Base-by-base conservation (phyloP, 2,329 filamentous ascomycete species). In the Fusarium abutilonis region DNA sequence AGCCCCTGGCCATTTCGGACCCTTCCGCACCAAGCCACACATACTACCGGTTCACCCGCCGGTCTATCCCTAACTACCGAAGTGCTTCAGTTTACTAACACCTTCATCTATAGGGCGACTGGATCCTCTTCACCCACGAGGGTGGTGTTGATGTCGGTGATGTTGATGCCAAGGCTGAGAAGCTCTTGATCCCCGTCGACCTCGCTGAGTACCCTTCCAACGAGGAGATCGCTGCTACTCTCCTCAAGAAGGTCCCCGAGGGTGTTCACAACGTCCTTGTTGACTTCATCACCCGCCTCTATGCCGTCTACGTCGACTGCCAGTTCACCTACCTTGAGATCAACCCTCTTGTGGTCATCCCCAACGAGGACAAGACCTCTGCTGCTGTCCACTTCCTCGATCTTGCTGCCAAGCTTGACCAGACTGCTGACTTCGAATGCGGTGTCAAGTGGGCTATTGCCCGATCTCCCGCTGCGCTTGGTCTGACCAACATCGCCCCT, bases 271-370 rank as follows among this genome's bases (percentile, higher is more conserved):
- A 97, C 75, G 95, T 99, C 75, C 88, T 99, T 59, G 91, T 99
- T 64, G 95, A 99, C 86, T 99, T 99, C 86, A 99, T 99, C 83
- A 92, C 92, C 74, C 89, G 95, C 73, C 86, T 99, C 69, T 99
- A 99, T 78, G 95, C 94, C 72, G 95, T 99, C 82, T 99, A 98
- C 76, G 95, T 98, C 67, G 95, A 99, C 85, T 96, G 92, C 88
- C 95, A 99, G 82, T 99, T 99, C 87, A 98, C 95, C 75, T 99
- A 99, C 84, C 92, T 99, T 72, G 95, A 99, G 82, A 99, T 99
- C 86, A 99, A 99, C 88, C 95, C 95, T 71, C 84, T 99, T 67
- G 95, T 99, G 63, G 95, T 97, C 77, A 94, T 99, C 73, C 95
- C 95, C 78, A 98, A 98, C 79, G 89, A 86, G 69, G 89, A 93